A percentile compares a stretch with the other conserved stretches of the same genome.
Evolutionary conservation across 2,329 filamentous ascomycete species (phyloP).

Genomic region (Fusarium virguliforme): DNA sequence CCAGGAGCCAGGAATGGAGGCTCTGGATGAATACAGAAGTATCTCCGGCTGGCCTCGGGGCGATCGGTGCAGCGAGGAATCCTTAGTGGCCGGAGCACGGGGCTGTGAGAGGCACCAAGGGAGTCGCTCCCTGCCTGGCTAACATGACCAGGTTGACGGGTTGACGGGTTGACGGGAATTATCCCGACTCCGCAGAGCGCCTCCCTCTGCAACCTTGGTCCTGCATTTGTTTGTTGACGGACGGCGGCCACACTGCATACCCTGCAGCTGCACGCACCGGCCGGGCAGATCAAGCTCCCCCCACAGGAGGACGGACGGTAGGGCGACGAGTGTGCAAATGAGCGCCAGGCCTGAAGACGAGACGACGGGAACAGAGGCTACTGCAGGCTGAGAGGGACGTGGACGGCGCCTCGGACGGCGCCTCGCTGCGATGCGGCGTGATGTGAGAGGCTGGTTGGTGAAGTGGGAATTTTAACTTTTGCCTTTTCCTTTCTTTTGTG

Average conservation of each 20-base stretch:
- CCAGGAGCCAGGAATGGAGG: slow-evolving; percentile 41
- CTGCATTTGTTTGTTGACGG: slow-evolving; percentile 12
- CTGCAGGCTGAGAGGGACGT: slow-evolving; percentile 7
- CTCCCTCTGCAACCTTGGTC: slow-evolving; percentile 17
- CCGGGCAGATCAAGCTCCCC: neutral
- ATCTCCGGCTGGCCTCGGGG: slow-evolving; percentile 43
- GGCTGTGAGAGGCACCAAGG: slow-evolving; percentile 40
- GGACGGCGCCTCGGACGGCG: neutral
- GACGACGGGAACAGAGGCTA: slow-evolving; percentile 7
- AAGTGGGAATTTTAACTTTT: slow-evolving; percentile 12
- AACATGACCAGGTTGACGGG: slow-evolving; percentile 23
- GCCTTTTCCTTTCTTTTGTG: slow-evolving; percentile 12
- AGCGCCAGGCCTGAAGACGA: slow-evolving; percentile 15
- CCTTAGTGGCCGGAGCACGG: slow-evolving; percentile 35
- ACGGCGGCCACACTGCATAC: slow-evolving; percentile 5
- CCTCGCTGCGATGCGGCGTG: neutral
- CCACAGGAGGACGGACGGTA: neutral
- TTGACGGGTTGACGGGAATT: slow-evolving; percentile 39
- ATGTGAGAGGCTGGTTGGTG: slow-evolving; percentile 6
- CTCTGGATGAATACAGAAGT: slow-evolving; percentile 45
- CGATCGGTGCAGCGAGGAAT: slow-evolving; percentile 44
- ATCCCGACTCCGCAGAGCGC: slow-evolving; percentile 33
- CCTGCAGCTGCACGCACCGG: neutral
- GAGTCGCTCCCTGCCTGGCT: slow-evolving; percentile 14
- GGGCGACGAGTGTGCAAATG: slow-evolving; percentile 5